Conservation (phyloP, 805 yeast genomes). For the Wickerhamiella sergipiensis region DNA sequence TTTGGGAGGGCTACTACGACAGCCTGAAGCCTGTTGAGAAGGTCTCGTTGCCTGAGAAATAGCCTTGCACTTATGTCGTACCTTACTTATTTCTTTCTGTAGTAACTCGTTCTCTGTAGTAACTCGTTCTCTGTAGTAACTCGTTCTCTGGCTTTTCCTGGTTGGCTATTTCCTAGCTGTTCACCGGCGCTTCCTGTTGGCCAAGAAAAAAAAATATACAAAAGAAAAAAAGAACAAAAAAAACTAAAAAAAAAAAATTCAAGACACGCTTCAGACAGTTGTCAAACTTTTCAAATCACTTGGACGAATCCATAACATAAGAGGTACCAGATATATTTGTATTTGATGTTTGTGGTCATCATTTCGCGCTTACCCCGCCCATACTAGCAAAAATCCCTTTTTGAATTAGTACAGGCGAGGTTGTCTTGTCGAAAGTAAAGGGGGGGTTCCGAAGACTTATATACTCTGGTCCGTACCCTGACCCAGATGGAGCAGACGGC, state of each 20-base stretch:
- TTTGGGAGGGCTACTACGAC: conserved; percentile 35
- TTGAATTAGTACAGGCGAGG: not conserved
- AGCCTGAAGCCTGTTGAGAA: conserved; percentile 47
- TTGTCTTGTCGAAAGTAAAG: not conserved
- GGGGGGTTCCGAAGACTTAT: not conserved
- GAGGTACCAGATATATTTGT: conserved; percentile 18
- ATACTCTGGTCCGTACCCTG: not conserved
- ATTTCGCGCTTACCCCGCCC: conserved; percentile 3
- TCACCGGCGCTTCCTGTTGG: too few relatives aligned
- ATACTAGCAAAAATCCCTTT: not conserved
- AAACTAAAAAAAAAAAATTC: not conserved
- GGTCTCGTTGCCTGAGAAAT: not conserved
- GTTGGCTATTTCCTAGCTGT: too few relatives aligned
- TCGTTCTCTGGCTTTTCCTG: too few relatives aligned
- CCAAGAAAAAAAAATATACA: too few relatives aligned
- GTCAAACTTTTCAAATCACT: conserved; percentile 18
- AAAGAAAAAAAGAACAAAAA: not conserved
- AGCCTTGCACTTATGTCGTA: too few relatives aligned
- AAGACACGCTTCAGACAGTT: conserved; percentile 11
- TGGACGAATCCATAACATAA: conserved; percentile 18
- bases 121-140: not conserved
- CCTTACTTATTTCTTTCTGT: too few relatives aligned
- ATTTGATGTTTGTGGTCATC: conserved; percentile 14
- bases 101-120: not conserved
- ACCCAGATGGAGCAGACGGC: too few relatives aligned